Percentiles rank a stretch among this genome's conserved stretches.
These are phyloP conservation scores for Rhizodiscina lignyota DNA, from an alignment of 495 filamentous ascomycete genomes.

Conservation along the genomic window DNA sequence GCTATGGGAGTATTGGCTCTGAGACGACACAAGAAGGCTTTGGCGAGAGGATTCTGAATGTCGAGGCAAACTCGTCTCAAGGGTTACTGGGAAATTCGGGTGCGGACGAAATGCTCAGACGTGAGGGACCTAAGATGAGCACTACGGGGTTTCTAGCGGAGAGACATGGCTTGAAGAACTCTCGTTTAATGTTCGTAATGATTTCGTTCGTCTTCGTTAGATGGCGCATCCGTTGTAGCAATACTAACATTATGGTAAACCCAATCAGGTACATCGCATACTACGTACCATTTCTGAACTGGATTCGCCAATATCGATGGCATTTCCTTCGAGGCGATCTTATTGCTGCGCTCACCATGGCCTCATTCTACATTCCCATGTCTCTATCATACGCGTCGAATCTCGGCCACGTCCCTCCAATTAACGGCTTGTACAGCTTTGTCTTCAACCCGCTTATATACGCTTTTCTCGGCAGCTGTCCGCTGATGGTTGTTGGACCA, in stretches of 20 bases:
- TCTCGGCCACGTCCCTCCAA: constrained; percentile 79
- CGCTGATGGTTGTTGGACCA: constrained; percentile 85
- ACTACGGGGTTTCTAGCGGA: constrained; percentile 46
- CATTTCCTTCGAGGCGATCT: constrained; percentile 74
- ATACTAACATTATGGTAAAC: neutral
- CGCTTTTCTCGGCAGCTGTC: constrained; percentile 76
- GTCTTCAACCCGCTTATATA: constrained; percentile 85
- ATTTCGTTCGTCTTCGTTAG: too few relatives aligned
- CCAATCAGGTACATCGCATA: constrained; percentile 70
- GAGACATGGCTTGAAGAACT: constrained; percentile 40
- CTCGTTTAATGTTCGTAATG: constrained; percentile 35
- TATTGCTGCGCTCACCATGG: constrained; percentile 72
- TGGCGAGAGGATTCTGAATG: constrained; percentile 5
- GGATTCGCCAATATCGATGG: constrained; percentile 72
- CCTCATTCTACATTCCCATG: constrained; percentile 97
- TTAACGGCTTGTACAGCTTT: constrained; percentile 92
- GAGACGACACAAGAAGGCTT: constrained; percentile 16
- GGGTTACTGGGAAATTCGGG: constrained; percentile 21
- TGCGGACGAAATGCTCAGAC: constrained; percentile 23
- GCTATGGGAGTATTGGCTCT: constrained; percentile 25
- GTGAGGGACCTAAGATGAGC: constrained; percentile 38
- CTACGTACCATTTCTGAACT: constrained; percentile 81
- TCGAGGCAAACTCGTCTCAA: constrained; percentile 10
- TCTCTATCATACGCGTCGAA: constrained; percentile 86
- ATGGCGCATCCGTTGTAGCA: too few relatives aligned